A percentile compares a stretch with the other conserved stretches of the same genome.
Evolutionary conservation across 2,329 filamentous ascomycete genomes (phyloP).

Genomic region (Xylaria sp.): DNA sequence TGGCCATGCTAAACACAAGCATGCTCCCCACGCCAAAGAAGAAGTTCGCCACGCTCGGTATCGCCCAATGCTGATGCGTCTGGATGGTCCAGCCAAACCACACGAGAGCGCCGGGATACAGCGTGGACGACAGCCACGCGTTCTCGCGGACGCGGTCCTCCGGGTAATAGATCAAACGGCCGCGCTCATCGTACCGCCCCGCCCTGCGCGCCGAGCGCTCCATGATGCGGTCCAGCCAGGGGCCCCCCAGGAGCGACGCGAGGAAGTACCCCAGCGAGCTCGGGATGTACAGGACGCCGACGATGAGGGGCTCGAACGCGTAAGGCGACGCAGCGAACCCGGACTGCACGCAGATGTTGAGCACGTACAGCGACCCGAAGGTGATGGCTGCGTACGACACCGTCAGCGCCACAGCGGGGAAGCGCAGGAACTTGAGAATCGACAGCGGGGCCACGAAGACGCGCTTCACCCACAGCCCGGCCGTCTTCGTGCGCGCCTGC

Average conservation of each 20-base stretch:
- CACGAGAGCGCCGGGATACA: slow-evolving; percentile 77
- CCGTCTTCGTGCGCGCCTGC: slow-evolving; percentile 65
- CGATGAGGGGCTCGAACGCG: slow-evolving; percentile 72
- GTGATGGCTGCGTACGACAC: slow-evolving; percentile 80
- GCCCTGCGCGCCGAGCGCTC: slow-evolving; percentile 77
- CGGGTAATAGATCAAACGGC: slow-evolving; percentile 74
- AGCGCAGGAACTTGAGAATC: slow-evolving; percentile 77
- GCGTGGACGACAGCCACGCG: slow-evolving; percentile 76
- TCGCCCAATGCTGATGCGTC: slow-evolving; percentile 73
- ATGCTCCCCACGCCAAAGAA: slow-evolving; percentile 82
- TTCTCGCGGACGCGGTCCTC: slow-evolving; percentile 88
- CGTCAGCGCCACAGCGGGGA: slow-evolving; percentile 77
- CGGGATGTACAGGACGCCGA: slow-evolving; percentile 83
- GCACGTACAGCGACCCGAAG: slow-evolving; percentile 79
- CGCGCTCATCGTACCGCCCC: slow-evolving; percentile 73
- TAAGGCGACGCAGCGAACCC: slow-evolving; percentile 76
- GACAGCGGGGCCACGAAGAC: slow-evolving; percentile 77
- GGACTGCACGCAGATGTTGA: slow-evolving; percentile 81
- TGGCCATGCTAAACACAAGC: slow-evolving; percentile 79
- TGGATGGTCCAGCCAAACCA: slow-evolving; percentile 82
- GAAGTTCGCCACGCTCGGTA: slow-evolving; percentile 73
- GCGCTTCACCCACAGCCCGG: slow-evolving; percentile 65
- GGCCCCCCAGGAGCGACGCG: slow-evolving; percentile 75
- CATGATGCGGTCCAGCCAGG: slow-evolving; percentile 87
- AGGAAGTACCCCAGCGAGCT: slow-evolving; percentile 78